phyloP scores from a whole-genome alignment of 257 asterid genomes.

The Gentiana dahurica region DNA sequence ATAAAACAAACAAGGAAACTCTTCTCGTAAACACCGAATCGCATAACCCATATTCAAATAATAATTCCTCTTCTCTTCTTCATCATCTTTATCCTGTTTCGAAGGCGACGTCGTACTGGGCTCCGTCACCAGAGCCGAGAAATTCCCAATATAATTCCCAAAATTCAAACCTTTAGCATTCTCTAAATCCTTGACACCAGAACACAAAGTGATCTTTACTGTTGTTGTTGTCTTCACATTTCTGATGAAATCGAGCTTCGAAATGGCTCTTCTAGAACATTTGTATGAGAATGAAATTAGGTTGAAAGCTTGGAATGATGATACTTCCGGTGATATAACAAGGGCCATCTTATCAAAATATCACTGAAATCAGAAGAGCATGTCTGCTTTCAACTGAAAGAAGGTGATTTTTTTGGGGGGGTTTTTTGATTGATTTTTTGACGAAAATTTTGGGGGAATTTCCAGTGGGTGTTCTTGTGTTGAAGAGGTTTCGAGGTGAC shows the following conservation, averaged over 20 bases:
- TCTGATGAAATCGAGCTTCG: neutral
- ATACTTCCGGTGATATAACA: constrained; percentile 24
- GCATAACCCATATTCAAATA: constrained; percentile 84
- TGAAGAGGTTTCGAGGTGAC: neutral
- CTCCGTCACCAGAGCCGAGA: constrained; percentile 40
- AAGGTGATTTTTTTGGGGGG: constrained; percentile 10
- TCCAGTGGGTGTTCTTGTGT: neutral
- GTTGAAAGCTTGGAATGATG: constrained; percentile 14
- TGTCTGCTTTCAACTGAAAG: neutral
- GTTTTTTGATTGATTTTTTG: constrained; percentile 9
- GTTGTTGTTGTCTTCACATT: constrained; percentile 15
- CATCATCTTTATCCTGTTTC: constrained; percentile 28
- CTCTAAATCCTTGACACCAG: constrained; percentile 50
- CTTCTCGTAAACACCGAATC: constrained; percentile 80
- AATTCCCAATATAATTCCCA: constrained; percentile 28
- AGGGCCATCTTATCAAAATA: constrained; percentile 21
- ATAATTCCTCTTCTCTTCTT: constrained; percentile 72
- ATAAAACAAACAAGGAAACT: constrained; percentile 66
- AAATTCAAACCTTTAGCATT: constrained; percentile 28
- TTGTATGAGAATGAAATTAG: constrained; percentile 3
- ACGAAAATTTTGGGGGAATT: neutral
- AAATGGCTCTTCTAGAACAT: constrained; percentile 1
- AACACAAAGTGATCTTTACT: constrained; percentile 27
- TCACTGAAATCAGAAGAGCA: constrained; percentile 9
- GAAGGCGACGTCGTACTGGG: constrained; percentile 31